Base-by-base conservation (phyloP, 495 filamentous ascomycete genomes). In the Aspergillus conjunctus region DNA sequence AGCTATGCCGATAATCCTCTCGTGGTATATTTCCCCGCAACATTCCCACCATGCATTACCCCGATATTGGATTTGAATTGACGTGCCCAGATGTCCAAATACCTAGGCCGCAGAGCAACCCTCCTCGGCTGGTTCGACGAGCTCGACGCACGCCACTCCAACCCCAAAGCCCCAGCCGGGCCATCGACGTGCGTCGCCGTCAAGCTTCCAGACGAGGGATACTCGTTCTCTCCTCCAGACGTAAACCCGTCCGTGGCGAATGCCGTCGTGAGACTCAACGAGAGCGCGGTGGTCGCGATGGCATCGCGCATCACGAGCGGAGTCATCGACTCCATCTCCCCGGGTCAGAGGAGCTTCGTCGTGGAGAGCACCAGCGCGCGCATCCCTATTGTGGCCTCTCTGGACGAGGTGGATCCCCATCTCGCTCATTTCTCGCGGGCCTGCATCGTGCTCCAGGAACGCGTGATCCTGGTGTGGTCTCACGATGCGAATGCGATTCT, bases 81-180 rank as follows among this genome's bases (percentile, higher is more conserved):
- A 53, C 31, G 3, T 17, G 15, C n/a, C 2, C 21, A 54, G 51
- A 39, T 54, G 32, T 39, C 51, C 0, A 54, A 39, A 54, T 54
- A 54, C 18, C 51, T 54, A 9, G 51, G 30, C 26, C 31, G 51
- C 6, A 9, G 51, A 15, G 51, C 51, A 34, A 54, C 51, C 14
- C 51, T 54, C 26, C 51, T 54, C 9, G 51, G 51, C 51, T 54
- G 51, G 51, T 54, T 54, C 51, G 51, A 54, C 51, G 51, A 54
- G 17, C 3, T 20, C 7, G 20, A 46, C 15, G 7, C 10, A 1
- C 37, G n/a, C n/a, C 37, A 31, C 3, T 4, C 49, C 49, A 26
- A 14, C 17, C 32, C 4, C 11, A 20, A 33, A 2, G 9, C 51
- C 30, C 18, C 51, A n/a, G 31, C 5, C 37, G 14, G 31, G 34